These are phyloP conservation scores for Elymus sibiricus DNA, from an alignment of 176 grass and related monocot species.

Conservation along the genomic window DNA sequence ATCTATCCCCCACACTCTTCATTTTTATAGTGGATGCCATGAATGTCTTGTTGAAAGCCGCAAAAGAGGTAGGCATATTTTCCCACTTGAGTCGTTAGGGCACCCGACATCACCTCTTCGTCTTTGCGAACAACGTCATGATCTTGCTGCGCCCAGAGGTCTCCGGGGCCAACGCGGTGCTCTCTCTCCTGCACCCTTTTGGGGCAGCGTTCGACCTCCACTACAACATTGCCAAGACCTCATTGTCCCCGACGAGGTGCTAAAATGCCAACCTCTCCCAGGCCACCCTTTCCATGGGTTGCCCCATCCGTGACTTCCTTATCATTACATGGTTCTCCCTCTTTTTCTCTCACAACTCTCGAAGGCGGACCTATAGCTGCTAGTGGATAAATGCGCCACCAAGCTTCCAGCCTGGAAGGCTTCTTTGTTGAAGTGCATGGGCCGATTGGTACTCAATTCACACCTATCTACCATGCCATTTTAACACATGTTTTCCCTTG, in stretches of 20 bases:
- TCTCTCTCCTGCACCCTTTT: background rate
- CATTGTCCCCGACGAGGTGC: rapidly evolving
- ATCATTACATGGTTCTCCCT: background rate
- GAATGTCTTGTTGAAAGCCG: background rate
- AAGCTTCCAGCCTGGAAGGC: too few species aligned
- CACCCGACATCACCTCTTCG: background rate
- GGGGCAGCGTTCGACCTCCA: background rate
- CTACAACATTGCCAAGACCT: background rate
- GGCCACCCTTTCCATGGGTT: background rate
- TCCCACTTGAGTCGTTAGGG: background rate
- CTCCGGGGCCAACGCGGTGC: too few species aligned
- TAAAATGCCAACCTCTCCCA: background rate
- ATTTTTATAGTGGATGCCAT: background rate
- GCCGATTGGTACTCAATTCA: too few species aligned
- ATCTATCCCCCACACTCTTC: background rate
- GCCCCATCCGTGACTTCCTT: background rate
- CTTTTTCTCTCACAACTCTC: background rate
- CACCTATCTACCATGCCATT: too few species aligned
- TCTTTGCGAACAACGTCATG: background rate
- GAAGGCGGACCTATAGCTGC: background rate
- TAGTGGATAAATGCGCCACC: background rate
- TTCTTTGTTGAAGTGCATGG: too few species aligned
- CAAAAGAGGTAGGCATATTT: background rate
- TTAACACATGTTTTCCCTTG: too few species aligned
- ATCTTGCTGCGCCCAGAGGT: background rate